Percentiles rank a stretch among this genome's conserved stretches.
phyloP scores from a whole-genome alignment of 2,329 filamentous ascomycete genomes.

The Colletotrichum simmondsii region DNA sequence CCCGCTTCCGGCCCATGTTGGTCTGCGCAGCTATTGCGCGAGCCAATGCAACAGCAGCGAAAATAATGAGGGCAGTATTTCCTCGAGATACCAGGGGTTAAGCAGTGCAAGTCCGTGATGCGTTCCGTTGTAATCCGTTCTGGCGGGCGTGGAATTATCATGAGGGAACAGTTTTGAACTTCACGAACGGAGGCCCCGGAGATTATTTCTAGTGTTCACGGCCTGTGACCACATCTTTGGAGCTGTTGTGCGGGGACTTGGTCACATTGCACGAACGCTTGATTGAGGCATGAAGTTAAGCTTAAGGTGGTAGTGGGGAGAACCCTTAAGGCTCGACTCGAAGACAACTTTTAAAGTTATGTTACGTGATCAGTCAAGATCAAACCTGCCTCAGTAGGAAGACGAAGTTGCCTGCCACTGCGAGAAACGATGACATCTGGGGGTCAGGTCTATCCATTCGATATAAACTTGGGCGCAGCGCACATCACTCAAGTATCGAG shows the following conservation, averaged over 20 bases:
- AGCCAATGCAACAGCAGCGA: background rate
- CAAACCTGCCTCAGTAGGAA: background rate
- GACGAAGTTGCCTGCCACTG: background rate
- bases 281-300: background rate
- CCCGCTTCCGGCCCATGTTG: background rate
- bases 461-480: background rate
- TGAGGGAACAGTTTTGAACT: background rate
- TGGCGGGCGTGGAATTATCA: background rate
- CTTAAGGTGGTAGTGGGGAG: background rate
- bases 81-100: background rate
- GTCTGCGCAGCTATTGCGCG: background rate
- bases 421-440: background rate
- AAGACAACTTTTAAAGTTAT: background rate
- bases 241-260: background rate
- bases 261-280: background rate
- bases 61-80: background rate
- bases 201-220: fast-evolving
- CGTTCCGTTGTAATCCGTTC: background rate
- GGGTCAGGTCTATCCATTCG: background rate
- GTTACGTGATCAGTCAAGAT: background rate
- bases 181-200: background rate
- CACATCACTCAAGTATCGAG: background rate
- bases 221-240: background rate
- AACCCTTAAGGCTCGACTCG: background rate
- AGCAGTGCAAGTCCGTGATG: background rate